Base-by-base conservation (phyloP, 208 protist genomes). In the Wallacemonas rigidus region DNA sequence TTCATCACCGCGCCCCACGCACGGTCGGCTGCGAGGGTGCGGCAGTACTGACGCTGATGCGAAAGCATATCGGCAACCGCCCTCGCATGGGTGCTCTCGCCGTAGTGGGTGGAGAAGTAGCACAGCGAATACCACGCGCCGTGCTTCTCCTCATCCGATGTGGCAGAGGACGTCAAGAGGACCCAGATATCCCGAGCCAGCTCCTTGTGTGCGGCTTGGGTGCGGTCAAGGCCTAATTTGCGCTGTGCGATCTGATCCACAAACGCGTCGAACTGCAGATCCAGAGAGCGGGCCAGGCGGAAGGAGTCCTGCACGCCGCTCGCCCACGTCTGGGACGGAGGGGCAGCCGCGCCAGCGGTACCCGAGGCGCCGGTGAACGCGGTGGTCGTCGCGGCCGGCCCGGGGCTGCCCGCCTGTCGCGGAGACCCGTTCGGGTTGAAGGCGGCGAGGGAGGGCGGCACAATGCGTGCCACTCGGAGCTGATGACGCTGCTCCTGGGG, bases 401-500 rank as follows among this genome's bases (percentile, higher is more conserved):
- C 50, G 4, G 73, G 57, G 40, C 67, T 71, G 14, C 65, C 65
- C 17, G 72, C 68, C 3, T 71, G 50, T 5, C 45, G 14, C 2
- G 76, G 58, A 39, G 70, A 77, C 36, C 57, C 57, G 38, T 63
- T 63, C 11, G 57, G 57, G 57, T 63, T 63, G 12, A 63, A 45
- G 11, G 57, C 57, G 12, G 57, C 17, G 39, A 83, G 47, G 70
- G 69, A 74, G n/a, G 72, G 65, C 39, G 90, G 88, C 26, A 87
- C 75, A 48, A 88, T 85, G 35, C 84, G 81, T 3, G 80, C 82
- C 51, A 93, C 70, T 71, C 91, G 91, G 64, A 83, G 82, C 54
- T 82, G 55, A 68, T 95, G 87, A 51, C 91, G 91, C 83, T 94
- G 84, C 65, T 93, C 83, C 67, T 80, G 81, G 39, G 91, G 71